These are phyloP conservation scores for Ilex asprella DNA, from an alignment of 257 asterid species.

Conservation along the genomic window DNA sequence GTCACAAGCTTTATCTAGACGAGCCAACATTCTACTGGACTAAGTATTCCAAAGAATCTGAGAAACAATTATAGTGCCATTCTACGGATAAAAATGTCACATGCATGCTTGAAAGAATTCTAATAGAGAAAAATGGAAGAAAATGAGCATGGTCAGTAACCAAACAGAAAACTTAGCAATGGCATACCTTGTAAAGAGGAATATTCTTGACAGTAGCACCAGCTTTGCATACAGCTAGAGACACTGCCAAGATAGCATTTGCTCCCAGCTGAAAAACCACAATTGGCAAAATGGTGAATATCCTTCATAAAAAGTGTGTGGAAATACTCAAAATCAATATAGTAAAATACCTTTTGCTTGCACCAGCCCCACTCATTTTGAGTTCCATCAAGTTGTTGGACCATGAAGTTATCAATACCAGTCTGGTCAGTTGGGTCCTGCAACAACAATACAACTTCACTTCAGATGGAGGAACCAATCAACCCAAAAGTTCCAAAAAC, in stretches of 20 bases:
- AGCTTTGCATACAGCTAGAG: slow-evolving; percentile 95
- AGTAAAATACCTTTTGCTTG: slow-evolving; percentile 74
- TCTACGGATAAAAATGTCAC: too few species aligned
- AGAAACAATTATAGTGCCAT: too few species aligned
- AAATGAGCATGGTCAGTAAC: too few species aligned
- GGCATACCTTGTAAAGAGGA: slow-evolving; percentile 80
- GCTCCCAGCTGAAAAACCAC: slow-evolving; percentile 76
- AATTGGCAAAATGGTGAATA: slow-evolving; percentile 3
- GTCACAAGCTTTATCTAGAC: too few species aligned
- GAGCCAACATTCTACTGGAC: too few species aligned
- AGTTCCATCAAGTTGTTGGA: slow-evolving; percentile 93
- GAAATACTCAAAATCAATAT: neutral
- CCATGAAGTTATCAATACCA: slow-evolving; percentile 85
- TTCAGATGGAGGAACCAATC: neutral
- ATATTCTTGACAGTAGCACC: slow-evolving; percentile 71
- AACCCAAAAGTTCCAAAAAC: too few species aligned
- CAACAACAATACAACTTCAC: slow-evolving; percentile 4
- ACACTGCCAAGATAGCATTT: slow-evolving; percentile 91
- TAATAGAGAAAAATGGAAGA: too few species aligned
- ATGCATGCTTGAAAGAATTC: too few species aligned
- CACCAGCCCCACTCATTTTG: slow-evolving; percentile 99
- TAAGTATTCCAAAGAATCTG: too few species aligned
- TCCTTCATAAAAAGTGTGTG: neutral
- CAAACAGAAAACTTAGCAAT: neutral
- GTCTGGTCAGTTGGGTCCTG: slow-evolving; percentile 94